Evolutionary conservation across 2,329 filamentous ascomycete species (phyloP).

Genomic region (Diaporthe nobilis): DNA sequence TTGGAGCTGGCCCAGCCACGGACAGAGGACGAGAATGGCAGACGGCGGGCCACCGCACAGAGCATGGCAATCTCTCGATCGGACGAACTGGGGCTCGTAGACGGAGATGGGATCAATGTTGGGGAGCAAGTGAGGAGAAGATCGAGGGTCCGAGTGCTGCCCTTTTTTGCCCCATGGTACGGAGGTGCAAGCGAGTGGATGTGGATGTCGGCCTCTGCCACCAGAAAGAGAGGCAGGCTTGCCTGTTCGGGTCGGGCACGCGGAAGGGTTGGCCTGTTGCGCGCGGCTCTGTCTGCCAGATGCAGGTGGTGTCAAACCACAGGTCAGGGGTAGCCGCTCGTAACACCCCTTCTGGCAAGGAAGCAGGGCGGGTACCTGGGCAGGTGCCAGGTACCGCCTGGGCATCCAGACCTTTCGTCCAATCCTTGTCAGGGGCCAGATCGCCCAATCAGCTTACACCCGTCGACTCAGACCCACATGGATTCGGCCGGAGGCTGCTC

Average conservation of each 20-base stretch:
- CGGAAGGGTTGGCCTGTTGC: slow-evolving; percentile 13
- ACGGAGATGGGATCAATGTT: slow-evolving; percentile 9
- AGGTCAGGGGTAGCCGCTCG: slow-evolving; percentile 29
- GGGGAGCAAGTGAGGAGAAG: neutral
- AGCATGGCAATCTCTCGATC: slow-evolving; percentile 21
- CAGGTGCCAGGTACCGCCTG: neutral
- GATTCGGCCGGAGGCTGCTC: neutral
- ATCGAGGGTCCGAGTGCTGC: slow-evolving; percentile 21
- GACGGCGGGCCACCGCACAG: slow-evolving; percentile 31
- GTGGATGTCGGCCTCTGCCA: slow-evolving; percentile 8
- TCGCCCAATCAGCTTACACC: slow-evolving; percentile 35
- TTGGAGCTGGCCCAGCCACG: neutral
- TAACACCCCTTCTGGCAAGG: neutral
- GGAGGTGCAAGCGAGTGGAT: slow-evolving; percentile 3
- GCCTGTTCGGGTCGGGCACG: neutral
- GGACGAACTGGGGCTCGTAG: slow-evolving; percentile 7
- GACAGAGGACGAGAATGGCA: neutral
- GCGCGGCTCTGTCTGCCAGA: slow-evolving; percentile 33
- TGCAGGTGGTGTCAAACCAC: slow-evolving; percentile 26
- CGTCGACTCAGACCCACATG: slow-evolving; percentile 1
- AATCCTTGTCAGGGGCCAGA: slow-evolving; percentile 4
- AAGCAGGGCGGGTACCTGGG: neutral
- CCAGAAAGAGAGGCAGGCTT: neutral
- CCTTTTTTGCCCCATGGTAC: neutral
- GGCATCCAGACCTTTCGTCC: neutral